Evolutionary conservation across 2,329 filamentous ascomycete genomes (phyloP).

Genomic region (Trichoderma sp.): DNA sequence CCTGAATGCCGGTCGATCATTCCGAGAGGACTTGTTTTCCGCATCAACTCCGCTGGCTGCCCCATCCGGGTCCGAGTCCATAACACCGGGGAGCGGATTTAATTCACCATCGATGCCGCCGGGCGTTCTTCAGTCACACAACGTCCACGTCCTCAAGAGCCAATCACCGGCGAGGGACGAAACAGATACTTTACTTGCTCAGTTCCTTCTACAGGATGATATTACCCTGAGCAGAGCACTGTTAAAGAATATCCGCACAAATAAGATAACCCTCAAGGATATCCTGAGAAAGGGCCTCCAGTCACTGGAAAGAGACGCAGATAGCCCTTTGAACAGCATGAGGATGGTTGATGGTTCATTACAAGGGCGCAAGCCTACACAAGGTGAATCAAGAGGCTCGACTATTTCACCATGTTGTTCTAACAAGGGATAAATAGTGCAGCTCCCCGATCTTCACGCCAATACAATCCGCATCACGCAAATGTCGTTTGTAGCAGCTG

Average conservation of each 20-base stretch:
- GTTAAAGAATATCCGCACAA: not conserved
- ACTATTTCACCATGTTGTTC: not conserved
- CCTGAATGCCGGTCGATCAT: not conserved
- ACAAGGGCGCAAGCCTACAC: not conserved
- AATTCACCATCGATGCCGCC: not conserved
- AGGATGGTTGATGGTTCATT: not conserved
- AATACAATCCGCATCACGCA: conserved; percentile 11
- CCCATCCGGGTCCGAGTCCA: not conserved
- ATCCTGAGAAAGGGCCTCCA: not conserved
- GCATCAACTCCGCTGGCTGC: not conserved
- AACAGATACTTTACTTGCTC: not conserved
- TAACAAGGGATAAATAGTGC: not conserved
- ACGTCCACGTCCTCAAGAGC: not conserved
- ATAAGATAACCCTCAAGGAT: not conserved
- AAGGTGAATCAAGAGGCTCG: not conserved
- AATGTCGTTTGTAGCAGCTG: conserved; percentile 13
- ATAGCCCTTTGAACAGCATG: not conserved
- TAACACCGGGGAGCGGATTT: not conserved
- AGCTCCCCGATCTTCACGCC: conserved; percentile 1
- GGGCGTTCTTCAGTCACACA: not conserved
- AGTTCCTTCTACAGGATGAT: not conserved
- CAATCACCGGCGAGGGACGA: not conserved
- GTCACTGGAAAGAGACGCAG: not conserved
- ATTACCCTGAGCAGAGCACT: not conserved
- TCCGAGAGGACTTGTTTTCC: not conserved